Percentiles rank a stretch among this genome's conserved stretches.
These are phyloP conservation scores for Diddensiella caesifluorescens DNA, from an alignment of 805 yeast species.

Conservation along the genomic window DNA sequence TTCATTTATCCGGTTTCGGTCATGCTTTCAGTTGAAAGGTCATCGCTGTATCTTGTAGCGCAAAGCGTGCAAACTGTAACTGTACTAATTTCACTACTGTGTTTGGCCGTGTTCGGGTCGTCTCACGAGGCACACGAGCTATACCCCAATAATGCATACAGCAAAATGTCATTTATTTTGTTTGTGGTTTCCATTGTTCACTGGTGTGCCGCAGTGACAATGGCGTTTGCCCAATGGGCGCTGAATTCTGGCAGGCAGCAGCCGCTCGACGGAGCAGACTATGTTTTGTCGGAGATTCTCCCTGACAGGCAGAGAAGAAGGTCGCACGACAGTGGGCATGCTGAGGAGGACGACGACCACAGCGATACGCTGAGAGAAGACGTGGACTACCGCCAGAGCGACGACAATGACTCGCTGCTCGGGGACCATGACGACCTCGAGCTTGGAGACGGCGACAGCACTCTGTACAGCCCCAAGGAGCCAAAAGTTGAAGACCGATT, in stretches of 20 bases:
- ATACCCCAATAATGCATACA: constrained; percentile 74
- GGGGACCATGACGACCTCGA: not conserved
- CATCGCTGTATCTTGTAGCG: constrained; percentile 48
- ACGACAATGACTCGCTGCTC: constrained; percentile 1
- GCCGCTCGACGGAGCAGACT: constrained; percentile 31
- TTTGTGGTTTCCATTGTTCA: constrained; percentile 51
- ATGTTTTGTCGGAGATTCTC: constrained; percentile 22
- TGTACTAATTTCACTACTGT: constrained; percentile 46
- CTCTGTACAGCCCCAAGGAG: constrained; percentile 7
- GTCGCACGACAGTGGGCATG: constrained; percentile 9
- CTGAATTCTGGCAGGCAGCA: constrained; percentile 18
- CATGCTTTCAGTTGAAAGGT: constrained; percentile 50
- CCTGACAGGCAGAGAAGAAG: constrained; percentile 1
- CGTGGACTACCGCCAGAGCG: constrained; percentile 5
- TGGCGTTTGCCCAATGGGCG: constrained; percentile 43
- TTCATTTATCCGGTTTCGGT: constrained; percentile 64
- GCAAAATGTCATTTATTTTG: constrained; percentile 58
- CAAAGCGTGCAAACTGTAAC: constrained; percentile 47
- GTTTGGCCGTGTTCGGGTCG: constrained; percentile 51
- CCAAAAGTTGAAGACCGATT: constrained; percentile 15
- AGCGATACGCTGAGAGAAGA: not conserved
- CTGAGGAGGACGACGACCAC: constrained; percentile 9
- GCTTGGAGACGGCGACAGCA: not conserved
- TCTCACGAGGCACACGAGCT: constrained; percentile 50
- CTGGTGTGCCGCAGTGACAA: constrained; percentile 47